Percentiles rank a stretch among this genome's conserved stretches.
phyloP scores from a whole-genome alignment of 129 eudicot species.

The Cynara cardunculus region DNA sequence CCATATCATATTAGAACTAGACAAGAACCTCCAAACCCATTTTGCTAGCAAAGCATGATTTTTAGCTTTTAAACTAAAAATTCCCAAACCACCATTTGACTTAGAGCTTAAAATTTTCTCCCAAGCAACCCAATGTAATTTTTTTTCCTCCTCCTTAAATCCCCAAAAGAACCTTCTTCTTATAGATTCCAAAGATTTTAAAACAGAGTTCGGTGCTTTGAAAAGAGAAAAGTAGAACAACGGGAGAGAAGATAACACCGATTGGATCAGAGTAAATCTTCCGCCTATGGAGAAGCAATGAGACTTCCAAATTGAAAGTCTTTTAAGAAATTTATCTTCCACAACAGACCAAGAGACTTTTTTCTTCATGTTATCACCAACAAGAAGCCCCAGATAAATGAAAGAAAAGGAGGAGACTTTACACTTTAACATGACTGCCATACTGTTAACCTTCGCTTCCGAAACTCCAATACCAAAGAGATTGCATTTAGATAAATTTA shows the following conservation, averaged over 20 bases:
- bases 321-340: not conserved
- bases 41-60: too few relatives aligned
- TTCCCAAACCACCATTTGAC: too few relatives aligned
- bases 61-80: too few relatives aligned
- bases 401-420: not conserved
- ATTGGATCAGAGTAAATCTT: not conserved
- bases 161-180: not conserved
- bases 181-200: not conserved
- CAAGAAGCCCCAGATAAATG: not conserved
- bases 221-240: not conserved
- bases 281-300: not conserved
- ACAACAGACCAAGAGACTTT: not conserved
- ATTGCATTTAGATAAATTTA: too few relatives aligned
- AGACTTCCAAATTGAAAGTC: not conserved
- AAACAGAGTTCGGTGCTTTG: not conserved
- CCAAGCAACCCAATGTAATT: not conserved
- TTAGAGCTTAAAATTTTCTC: too few relatives aligned
- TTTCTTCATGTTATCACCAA: not conserved
- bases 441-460: too few relatives aligned
- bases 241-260: not conserved
- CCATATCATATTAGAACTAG: too few relatives aligned
- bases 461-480: too few relatives aligned
- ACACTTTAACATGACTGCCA: not conserved
- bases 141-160: too few relatives aligned
- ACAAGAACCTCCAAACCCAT: too few relatives aligned